Base-by-base conservation (phyloP, 1,139 yeast species). In the Tardiomyces depauwii region DNA sequence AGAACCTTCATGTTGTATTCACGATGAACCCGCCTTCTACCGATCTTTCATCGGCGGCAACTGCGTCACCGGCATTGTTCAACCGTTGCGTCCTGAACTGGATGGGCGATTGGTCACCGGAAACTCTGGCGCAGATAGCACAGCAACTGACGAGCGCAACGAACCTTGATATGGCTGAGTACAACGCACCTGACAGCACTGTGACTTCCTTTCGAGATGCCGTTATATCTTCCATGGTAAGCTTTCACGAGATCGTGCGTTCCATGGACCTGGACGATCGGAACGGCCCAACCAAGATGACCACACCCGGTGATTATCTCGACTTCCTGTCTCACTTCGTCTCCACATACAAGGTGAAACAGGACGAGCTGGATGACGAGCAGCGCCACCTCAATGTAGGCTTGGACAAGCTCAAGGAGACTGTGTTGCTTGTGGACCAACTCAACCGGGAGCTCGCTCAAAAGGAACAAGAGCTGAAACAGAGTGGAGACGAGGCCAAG, bases 31-130 rank as follows among this genome's bases (percentile, higher is more conserved):
- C 81, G 12, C 74, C 81, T 2, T 64, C 68, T 4, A 62, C 64
- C 27, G 64, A 64, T 1, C 57, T 66, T 1, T 58, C 71, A 0
- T 60, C 72, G 1, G 67, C 64, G 19, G 73, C 80, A 2, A 72
- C 82, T 5, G 72, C 89, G 0, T 89, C 97, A 0, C 95, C 97
- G 0, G 97, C 98, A 0, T 66, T 91, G 39, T 82, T 87, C 64
- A 91, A 91, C 58, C 71, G 98, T 57, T 91, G 97, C 67, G 94
- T 87, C 2, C 65, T 89, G 40, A 79, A 82, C 58, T 87, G 94
- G 89, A 80, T 87, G 82, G 95, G 95, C 2, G 78, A 79, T 48
- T 89, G 96, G 96, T 70, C 81, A 0, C 55, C 59, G 9, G 51
- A 55, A 0, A 67, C 88, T 0, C 62, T 82, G 45, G 54, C 55